Base-by-base conservation (phyloP, 2,329 filamentous ascomycete species). In the Aspergillus felis region DNA sequence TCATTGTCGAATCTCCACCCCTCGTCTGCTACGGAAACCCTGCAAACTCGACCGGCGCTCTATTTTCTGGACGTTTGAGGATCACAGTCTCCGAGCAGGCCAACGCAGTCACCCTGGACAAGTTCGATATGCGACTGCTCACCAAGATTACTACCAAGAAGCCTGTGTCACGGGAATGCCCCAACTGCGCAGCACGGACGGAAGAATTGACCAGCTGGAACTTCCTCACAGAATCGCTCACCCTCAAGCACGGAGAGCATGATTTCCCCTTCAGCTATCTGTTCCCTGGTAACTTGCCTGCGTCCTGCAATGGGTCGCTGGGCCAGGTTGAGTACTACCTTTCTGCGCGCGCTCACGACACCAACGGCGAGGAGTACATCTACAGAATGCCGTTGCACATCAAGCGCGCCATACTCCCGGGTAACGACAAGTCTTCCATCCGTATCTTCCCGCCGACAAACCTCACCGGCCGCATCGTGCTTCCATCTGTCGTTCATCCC, bases 401-500 rank as follows among this genome's bases (percentile, higher is more conserved):
- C 64, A 88, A 88, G 77, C 90, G 93, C 60, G 89, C 92, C 35
- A 84, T 97, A 27, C 82, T 88, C 54, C 85, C 90, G 2, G 89
- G 91, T 51, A 82, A 84, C 54, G 91, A 95, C 60, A 93, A 95
- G 76, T 88, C 92, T 76, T 95, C 90, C 17, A 87, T 96, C 61
- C 91, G 93, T 69, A 90, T 97, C 69, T 99, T 99, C 77, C 94
- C 93, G 50, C 93, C 94, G 0, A 99, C 94, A 64, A 94, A 96
- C 76, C 87, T 99, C 68, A 92, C 91, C 64, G 90, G 91, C 57
- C 88, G 87, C 68, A 89, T 94, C 61, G 87, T 91, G 67, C 87
- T 96, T 62, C 88, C 88, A 50, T 86, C 90, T 41, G 85, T 96
- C 62, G 87, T 97, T 61, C 88, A 96, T 76, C 92, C 93, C 4